Evolutionary conservation across 306 rosid genomes (phyloP).

Genomic region (Dryas octopetala): DNA sequence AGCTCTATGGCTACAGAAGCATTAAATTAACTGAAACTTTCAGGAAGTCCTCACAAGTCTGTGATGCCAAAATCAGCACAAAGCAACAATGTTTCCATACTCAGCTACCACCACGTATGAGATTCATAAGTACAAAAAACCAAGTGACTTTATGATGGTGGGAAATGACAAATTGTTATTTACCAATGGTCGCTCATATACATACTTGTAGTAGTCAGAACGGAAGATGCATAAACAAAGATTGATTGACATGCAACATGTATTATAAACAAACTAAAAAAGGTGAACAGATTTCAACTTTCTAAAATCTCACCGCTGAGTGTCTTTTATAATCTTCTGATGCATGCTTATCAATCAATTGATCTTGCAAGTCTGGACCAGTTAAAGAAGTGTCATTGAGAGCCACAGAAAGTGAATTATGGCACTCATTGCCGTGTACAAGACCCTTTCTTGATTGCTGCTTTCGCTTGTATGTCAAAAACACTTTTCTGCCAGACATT

Average conservation of each 20-base stretch:
- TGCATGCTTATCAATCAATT: slow-evolving; percentile 25
- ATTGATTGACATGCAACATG: neutral
- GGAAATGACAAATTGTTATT: no score
- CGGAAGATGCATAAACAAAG: neutral
- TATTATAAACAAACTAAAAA: neutral
- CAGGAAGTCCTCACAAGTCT: neutral
- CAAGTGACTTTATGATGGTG: no score
- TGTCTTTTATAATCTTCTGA: slow-evolving; percentile 34
- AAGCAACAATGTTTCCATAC: neutral
- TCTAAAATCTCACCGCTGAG: slow-evolving; percentile 35
- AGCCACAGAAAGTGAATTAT: slow-evolving; percentile 24
- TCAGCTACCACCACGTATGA: neutral
- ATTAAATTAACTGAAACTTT: neutral
- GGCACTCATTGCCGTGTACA: slow-evolving; percentile 29
- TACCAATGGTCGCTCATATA: neutral
- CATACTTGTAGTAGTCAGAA: neutral
- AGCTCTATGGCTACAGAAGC: neutral
- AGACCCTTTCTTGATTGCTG: slow-evolving; percentile 35
- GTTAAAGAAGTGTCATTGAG: slow-evolving; percentile 19
- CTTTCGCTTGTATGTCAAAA: slow-evolving; percentile 63
- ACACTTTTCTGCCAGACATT: slow-evolving; percentile 56
- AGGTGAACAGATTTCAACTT: neutral
- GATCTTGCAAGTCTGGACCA: slow-evolving; percentile 24
- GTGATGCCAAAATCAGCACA: neutral
- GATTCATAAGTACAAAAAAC: no score